Base-by-base conservation (phyloP, 2,329 filamentous ascomycete genomes). In the Biscogniauxia sp. region DNA sequence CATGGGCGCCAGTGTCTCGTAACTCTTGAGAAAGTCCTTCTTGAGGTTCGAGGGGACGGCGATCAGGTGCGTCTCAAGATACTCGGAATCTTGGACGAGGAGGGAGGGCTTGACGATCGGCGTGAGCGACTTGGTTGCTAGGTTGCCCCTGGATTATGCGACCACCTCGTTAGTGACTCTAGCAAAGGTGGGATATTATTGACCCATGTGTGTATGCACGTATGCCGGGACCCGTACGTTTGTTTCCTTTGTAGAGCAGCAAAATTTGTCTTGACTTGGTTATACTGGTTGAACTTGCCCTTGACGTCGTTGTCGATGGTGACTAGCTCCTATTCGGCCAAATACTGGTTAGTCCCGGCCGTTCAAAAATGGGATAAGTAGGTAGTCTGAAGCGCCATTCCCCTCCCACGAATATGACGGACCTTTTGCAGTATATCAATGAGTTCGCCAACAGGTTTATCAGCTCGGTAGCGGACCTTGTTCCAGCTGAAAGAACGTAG, bases 291-390 rank as follows among this genome's bases (percentile, higher is more conserved):
- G 80, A 94, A 93, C 77, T 98, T 98, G 72, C 86, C 84, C 76
- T 96, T 96, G 77, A 98, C 91, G 74, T 98, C 95, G 75, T 93
- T 97, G 80, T 99, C 95, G 73, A 96, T 92, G 59, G 91, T 95
- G 63, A 88, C 84, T 58, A 96, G 85, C 80, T 98, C 95, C 91
- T 95, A 65, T 57, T 53, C 51, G 37, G 49, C 55, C 13, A 15
- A 51, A 8, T 17, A 41, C 37, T 11, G 4, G 55, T 71, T 55
- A 69, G 67, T 26, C n/a, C 59, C 53, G 45, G 13, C 19, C 28
- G 32, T n/a, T 26, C 5, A 53, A 20, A 51, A 20, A 45, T 23
- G 20, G 28, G 28, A 20, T 9, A 26, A 32, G 4, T 23, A 25
- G 32, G 3, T 19, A 52, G 23, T 23, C 23, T 23, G 2, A 23